These are phyloP conservation scores for Vigna angularis DNA, from an alignment of 306 rosid genomes.

Conservation along the genomic window DNA sequence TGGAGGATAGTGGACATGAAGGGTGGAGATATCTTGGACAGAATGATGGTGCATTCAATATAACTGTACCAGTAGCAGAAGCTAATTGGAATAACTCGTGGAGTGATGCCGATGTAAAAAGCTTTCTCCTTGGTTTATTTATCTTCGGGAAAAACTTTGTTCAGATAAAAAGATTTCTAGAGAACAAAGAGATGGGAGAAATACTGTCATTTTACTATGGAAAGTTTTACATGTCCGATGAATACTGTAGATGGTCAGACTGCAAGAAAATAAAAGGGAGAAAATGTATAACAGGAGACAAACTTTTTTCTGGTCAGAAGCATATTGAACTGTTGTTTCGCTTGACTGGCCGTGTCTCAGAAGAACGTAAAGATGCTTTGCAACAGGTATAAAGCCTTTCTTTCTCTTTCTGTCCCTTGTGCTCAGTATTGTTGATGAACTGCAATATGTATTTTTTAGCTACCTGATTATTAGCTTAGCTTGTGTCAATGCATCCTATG, in stretches of 20 bases:
- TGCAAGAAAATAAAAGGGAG: conserved; percentile 64
- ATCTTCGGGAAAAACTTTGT: conserved; percentile 77
- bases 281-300: conserved; percentile 62
- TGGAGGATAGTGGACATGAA: conserved; percentile 24
- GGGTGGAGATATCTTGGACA: conserved; percentile 41
- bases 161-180: conserved; percentile 64
- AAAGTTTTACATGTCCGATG: conserved; percentile 68
- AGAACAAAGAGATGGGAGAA: conserved; percentile 64
- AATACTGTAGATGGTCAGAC: conserved; percentile 69
- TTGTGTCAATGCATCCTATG: conserved; percentile 32
- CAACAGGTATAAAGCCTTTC: conserved; percentile 60
- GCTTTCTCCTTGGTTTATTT: conserved; percentile 76
- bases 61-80: conserved; percentile 32
- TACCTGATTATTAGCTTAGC: conserved; percentile 33
- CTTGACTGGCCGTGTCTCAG: conserved; percentile 59
- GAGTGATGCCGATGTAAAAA: conserved; percentile 68
- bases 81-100: conserved; percentile 53
- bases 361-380: conserved; percentile 58
- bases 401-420: conserved; percentile 20
- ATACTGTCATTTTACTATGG: conserved; percentile 82
- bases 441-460: conserved; percentile 19
- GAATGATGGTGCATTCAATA: conserved; percentile 41
- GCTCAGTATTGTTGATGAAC: conserved; percentile 29
- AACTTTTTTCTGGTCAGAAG: conserved; percentile 72
- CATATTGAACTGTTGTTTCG: conserved; percentile 74